phyloP scores from a whole-genome alignment of 768 basidiomycete species.

The Inosperma sp. region DNA sequence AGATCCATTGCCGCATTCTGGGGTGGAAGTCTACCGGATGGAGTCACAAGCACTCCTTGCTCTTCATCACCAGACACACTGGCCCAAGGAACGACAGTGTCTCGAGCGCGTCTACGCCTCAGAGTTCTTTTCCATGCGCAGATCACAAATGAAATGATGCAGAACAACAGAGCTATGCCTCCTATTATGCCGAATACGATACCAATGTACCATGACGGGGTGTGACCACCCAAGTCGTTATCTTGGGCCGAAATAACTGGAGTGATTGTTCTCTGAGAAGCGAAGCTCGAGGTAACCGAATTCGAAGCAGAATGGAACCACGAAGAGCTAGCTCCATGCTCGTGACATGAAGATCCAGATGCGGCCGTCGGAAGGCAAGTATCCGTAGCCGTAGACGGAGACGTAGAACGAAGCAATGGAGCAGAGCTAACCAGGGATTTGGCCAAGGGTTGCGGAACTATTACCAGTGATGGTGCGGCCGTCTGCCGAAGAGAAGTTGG shows the following conservation, averaged over 20 bases:
- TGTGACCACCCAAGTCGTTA: constrained; percentile 22
- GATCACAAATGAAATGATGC: constrained; percentile 47
- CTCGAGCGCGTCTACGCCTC: constrained; percentile 31
- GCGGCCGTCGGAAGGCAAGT: no score
- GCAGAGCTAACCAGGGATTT: no score
- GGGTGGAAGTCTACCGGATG: constrained; percentile 17
- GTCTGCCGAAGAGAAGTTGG: no score
- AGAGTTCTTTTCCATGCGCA: constrained; percentile 34
- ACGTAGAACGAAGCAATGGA: no score
- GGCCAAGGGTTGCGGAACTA: no score
- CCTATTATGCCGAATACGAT: constrained; percentile 46
- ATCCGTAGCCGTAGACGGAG: no score
- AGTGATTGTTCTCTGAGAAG: neutral
- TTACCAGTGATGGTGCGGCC: no score
- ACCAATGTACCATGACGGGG: constrained; percentile 45
- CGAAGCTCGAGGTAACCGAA: neutral
- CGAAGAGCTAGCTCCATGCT: no score
- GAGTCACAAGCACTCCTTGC: constrained; percentile 22
- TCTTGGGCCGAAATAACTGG: neutral
- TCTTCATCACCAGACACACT: constrained; percentile 19
- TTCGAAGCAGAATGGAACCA: no score
- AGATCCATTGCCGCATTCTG: constrained; percentile 17
- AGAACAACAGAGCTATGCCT: constrained; percentile 40
- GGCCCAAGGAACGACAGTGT: constrained; percentile 37
- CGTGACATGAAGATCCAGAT: no score